A percentile compares a stretch with the other conserved stretches of the same genome.
Conservation (phyloP, 2,329 filamentous ascomycete species). For the Tolypocladium inflatum region DNA sequence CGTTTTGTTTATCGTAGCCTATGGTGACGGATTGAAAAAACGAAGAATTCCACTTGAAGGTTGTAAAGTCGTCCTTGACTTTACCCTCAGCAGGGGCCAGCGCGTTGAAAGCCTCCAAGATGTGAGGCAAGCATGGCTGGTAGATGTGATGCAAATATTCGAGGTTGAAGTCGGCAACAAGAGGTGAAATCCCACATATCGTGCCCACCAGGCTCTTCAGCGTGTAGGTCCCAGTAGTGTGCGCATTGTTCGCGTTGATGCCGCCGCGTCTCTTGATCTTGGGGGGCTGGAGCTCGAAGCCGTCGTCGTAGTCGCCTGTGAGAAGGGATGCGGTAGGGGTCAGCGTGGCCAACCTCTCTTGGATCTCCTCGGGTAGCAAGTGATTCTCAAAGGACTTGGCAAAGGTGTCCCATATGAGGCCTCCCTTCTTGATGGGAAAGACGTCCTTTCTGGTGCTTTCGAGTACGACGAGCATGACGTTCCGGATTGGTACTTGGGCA, state of each 20-base stretch:
- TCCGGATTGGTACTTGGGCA: conserved; percentile 25
- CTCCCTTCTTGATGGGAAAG: conserved; percentile 32
- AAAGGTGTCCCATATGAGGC: conserved; percentile 25
- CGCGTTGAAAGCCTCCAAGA: neutral
- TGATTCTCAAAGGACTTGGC: conserved; percentile 19
- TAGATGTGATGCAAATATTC: neutral
- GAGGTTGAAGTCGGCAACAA: neutral
- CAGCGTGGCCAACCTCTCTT: conserved; percentile 15
- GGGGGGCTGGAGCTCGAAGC: conserved; percentile 14
- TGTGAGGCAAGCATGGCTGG: neutral
- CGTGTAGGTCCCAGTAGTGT: conserved; percentile 32
- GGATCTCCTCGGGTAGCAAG: conserved; percentile 21
- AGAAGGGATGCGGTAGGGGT: conserved; percentile 22
- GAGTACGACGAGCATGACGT: conserved; percentile 32
- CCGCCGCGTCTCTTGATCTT: conserved; percentile 21
- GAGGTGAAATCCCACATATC: neutral
- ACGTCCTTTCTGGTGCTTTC: conserved; percentile 36
- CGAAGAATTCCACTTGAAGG: conserved; percentile 19
- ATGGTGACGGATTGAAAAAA: conserved; percentile 23
- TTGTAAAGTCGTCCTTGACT: conserved; percentile 8
- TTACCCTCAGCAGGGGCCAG: neutral
- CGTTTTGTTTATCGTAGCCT: conserved; percentile 21
- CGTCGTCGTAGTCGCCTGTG: conserved; percentile 25
- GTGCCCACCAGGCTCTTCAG: conserved; percentile 23
- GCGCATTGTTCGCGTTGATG: conserved; percentile 27